These are phyloP conservation scores for Pouteria glomerata DNA, from an alignment of 148 eudicot species.

Conservation along the genomic window DNA sequence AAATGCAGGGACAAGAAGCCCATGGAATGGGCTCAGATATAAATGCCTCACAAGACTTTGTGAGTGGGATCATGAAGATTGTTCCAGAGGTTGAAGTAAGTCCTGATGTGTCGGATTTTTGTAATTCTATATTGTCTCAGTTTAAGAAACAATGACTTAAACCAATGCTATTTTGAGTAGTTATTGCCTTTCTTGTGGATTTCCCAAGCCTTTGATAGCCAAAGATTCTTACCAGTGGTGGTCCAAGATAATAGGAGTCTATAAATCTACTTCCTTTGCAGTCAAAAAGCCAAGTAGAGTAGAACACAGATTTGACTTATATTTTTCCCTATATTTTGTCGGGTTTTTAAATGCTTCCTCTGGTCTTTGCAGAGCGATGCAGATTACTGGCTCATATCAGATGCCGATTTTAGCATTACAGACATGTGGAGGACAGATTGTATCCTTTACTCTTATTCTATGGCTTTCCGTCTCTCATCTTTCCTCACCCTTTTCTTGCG, in stretches of 20 bases:
- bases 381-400: constrained; percentile 94
- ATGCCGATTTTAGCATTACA: constrained; percentile 81
- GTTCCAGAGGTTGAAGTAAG: constrained; percentile 98
- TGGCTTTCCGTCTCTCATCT: neutral
- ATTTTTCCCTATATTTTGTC: too few species aligned
- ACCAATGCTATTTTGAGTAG: neutral
- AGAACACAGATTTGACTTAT: neutral
- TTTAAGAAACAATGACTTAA: neutral
- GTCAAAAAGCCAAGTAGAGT: neutral
- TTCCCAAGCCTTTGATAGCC: neutral
- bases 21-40: constrained; percentile 39
- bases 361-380: constrained; percentile 64
- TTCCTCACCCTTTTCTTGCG: neutral
- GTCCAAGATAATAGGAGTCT: neutral
- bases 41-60: constrained; percentile 66
- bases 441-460: constrained; percentile 46
- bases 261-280: neutral
- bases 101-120: constrained; percentile 16
- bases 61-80: constrained; percentile 91
- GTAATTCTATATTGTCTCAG: neutral
- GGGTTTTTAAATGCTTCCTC: neutral
- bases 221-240: neutral
- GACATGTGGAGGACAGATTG: constrained; percentile 88
- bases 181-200: constrained; percentile 1
- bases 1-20: constrained; percentile 43